Conservation (phyloP, 139 green algal genomes). For the Chlorella sp. region DNA sequence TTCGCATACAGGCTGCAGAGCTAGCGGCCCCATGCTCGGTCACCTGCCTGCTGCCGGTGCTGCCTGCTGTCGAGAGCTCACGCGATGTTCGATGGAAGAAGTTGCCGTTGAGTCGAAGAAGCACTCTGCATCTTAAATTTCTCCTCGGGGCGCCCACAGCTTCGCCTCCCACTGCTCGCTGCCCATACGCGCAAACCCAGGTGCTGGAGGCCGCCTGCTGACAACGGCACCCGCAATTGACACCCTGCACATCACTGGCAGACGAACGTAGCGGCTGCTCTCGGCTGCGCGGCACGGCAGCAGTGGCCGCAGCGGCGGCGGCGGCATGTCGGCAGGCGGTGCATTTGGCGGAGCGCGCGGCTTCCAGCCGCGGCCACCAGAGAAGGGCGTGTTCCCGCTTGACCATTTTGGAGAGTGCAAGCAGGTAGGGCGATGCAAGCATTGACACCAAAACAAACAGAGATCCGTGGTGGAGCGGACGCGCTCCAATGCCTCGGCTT, state of each 20-base stretch:
- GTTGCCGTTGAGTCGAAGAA: neutral
- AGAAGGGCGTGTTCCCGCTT: conserved; percentile 97
- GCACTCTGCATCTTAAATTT: neutral
- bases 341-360: conserved; percentile 76
- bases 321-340: conserved; percentile 35
- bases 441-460: no score
- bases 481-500: no score
- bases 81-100: neutral
- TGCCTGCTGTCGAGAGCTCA: neutral
- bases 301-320: neutral
- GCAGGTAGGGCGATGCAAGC: conserved; percentile 41
- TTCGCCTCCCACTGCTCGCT: neutral
- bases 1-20: no score
- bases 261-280: neutral
- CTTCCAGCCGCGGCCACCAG: conserved; percentile 76
- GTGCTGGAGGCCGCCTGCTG: neutral
- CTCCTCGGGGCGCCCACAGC: no score
- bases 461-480: no score
- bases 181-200: neutral
- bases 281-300: neutral
- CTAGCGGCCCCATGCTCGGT: no score
- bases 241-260: neutral
- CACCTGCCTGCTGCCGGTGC: no score
- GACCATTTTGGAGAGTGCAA: conserved; percentile 98
- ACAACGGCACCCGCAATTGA: neutral